Base-by-base conservation (phyloP, 1,284 basidiomycete genomes). In the Cerrena zonata region DNA sequence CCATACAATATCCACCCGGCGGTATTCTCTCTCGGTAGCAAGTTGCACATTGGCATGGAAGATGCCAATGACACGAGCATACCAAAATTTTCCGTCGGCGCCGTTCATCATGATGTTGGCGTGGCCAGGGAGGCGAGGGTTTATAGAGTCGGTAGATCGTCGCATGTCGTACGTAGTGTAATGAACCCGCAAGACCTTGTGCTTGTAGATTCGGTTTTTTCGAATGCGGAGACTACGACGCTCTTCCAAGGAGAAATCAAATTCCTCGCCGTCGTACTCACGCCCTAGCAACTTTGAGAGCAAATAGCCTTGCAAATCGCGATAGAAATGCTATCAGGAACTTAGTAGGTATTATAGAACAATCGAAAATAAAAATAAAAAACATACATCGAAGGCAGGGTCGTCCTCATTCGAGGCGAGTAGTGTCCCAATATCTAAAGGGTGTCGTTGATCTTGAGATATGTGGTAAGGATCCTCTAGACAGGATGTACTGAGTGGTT, bases 121-220 rank as follows among this genome's bases (percentile, higher is more conserved):
- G n/a, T n/a, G n/a, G n/a, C n/a, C n/a, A n/a, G 62, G 53, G 0
- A 58, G 57, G 2, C 39, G 41, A 0, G 68, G 64, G 51, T 72
- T 69, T 27, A 75, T 56, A 3, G 57, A 53, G 51, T 74, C 72
- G 52, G 69, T 62, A 10, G 55, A 61, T 1, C 63, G 61, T 10
- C 52, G 61, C 13, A 69, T 49, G 49, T 70, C 62, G 42, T 70
- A 70, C 0, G 64, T 59, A 1, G 66, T 69, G 46, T 65, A 67
- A 51, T 68, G 64, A 45, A 69, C 34, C 0, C 51, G 55, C 0
- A 65, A 10, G 1, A 58, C 57, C 3, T 51, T 45, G 46, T 68
- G 66, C 2, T 19, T 3, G 43, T 64, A 66, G 3, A 69, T 54
- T 3, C 55, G 53, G 39, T 67, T 54, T 1, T 54, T 24, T 5